These are phyloP conservation scores for Skeletonema marinoi DNA, from an alignment of 108 stramenopile species.

Conservation along the genomic window DNA sequence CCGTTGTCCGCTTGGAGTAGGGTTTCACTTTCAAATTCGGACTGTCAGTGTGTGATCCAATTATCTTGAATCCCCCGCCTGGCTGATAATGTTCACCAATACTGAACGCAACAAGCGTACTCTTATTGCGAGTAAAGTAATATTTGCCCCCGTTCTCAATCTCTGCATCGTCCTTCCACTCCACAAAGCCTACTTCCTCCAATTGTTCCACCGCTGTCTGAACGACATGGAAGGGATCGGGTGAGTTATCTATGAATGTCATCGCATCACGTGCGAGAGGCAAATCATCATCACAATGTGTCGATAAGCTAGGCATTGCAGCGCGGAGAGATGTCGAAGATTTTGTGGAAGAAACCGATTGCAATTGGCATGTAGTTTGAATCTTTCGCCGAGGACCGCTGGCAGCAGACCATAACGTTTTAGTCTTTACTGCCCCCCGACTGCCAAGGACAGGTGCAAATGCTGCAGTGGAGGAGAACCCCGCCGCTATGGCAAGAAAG, in stretches of 20 bases:
- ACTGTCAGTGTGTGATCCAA: constrained; percentile 94
- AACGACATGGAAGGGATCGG: constrained; percentile 85
- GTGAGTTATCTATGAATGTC: constrained; percentile 67
- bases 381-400: neutral
- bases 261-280: constrained; percentile 72
- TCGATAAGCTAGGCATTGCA: neutral
- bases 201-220: constrained; percentile 57
- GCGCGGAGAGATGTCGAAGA: neutral
- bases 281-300: constrained; percentile 43
- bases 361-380: neutral
- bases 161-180: constrained; percentile 52
- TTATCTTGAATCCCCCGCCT: constrained; percentile 81
- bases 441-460: neutral
- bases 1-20: constrained; percentile 68
- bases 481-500: neutral
- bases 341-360: neutral
- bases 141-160: constrained; percentile 80
- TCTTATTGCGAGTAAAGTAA: constrained; percentile 92
- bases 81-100: constrained; percentile 76
- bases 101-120: constrained; percentile 90
- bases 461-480: neutral
- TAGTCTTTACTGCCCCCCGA: neutral
- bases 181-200: constrained; percentile 63
- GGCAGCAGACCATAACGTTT: neutral
- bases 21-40: constrained; percentile 95